Evolutionary conservation across 2,329 filamentous ascomycete species (phyloP).

Genomic region (Penicillium italicum): DNA sequence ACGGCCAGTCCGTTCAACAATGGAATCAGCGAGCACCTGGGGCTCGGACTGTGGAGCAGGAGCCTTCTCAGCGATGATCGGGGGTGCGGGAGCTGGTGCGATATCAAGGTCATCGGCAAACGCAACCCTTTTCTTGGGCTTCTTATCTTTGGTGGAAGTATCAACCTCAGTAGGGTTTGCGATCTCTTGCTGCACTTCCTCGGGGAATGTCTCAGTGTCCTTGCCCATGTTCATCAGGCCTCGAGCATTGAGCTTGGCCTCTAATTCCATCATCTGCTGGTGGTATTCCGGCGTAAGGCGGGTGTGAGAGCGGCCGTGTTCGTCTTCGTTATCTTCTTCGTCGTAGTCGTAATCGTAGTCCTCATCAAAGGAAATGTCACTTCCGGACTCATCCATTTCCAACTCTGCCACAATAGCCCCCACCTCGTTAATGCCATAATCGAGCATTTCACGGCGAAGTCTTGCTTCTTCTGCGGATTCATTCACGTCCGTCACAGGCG

Average conservation of each 20-base stretch:
- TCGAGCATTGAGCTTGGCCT: conserved; percentile 64
- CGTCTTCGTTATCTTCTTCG: conserved; percentile 65
- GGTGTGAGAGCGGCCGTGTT: conserved; percentile 67
- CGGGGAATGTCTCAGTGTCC: conserved; percentile 35
- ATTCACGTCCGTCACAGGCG: conserved; percentile 63
- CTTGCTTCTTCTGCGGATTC: conserved; percentile 78
- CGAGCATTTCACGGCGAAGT: conserved; percentile 81
- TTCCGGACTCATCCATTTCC: conserved; percentile 67
- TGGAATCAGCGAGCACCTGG: conserved; percentile 39
- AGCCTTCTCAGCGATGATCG: conserved; percentile 26
- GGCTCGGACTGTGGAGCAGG: conserved; percentile 29
- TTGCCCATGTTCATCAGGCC: conserved; percentile 58
- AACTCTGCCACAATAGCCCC: conserved; percentile 90
- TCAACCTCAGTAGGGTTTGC: conserved; percentile 23
- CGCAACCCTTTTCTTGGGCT: conserved; percentile 65
- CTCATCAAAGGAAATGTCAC: conserved; percentile 51
- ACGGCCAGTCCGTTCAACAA: conserved; percentile 42
- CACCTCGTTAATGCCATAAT: conserved; percentile 83
- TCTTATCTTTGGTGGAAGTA: conserved; percentile 22
- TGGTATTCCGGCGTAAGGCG: conserved; percentile 72
- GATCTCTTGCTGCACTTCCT: conserved; percentile 31
- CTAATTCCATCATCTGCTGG: conserved; percentile 78
- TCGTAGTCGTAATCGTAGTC: conserved; percentile 50
- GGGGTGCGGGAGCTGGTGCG: conserved; percentile 47
- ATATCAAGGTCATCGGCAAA: conserved; percentile 75